Evolutionary conservation across 225 moss, liverwort and hornwort genomes (phyloP).

Genomic region (Rhytidiadelphus loreus): DNA sequence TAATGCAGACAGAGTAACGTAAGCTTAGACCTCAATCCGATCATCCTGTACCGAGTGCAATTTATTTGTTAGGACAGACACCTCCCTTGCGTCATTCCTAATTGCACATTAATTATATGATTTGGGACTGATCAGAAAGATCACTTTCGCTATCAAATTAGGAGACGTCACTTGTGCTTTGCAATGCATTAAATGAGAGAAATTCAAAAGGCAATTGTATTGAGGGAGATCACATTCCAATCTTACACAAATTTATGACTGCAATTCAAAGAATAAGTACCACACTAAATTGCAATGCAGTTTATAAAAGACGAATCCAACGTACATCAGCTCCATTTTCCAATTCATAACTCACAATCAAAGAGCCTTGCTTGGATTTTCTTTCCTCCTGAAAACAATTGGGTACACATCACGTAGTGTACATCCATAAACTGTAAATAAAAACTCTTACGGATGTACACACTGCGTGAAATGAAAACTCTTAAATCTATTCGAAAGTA

Average conservation of each 20-base stretch:
- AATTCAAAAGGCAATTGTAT: too few relatives aligned
- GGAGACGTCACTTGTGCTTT: not conserved
- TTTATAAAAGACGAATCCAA: accelerated
- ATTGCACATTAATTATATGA: not conserved
- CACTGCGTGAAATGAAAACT: too few relatives aligned
- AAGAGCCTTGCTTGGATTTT: not conserved
- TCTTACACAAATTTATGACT: not conserved
- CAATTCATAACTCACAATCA: not conserved
- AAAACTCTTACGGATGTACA: too few relatives aligned
- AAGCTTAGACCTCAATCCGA: too few relatives aligned
- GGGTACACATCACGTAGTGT: too few relatives aligned
- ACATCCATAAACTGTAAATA: too few relatives aligned
- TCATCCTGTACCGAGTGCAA: not conserved
- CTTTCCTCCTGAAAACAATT: too few relatives aligned
- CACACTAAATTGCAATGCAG: not conserved
- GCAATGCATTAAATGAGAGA: not conserved
- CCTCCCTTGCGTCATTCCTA: not conserved
- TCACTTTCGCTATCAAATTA: not conserved
- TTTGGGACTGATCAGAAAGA: not conserved
- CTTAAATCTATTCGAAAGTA: too few relatives aligned
- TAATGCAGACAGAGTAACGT: not conserved
- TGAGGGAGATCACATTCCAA: not conserved
- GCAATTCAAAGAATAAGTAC: not conserved
- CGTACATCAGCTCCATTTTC: not conserved
- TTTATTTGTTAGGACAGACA: too few relatives aligned